Conservation (phyloP, 1,284 basidiomycete species). For the Puccinia hordei region DNA sequence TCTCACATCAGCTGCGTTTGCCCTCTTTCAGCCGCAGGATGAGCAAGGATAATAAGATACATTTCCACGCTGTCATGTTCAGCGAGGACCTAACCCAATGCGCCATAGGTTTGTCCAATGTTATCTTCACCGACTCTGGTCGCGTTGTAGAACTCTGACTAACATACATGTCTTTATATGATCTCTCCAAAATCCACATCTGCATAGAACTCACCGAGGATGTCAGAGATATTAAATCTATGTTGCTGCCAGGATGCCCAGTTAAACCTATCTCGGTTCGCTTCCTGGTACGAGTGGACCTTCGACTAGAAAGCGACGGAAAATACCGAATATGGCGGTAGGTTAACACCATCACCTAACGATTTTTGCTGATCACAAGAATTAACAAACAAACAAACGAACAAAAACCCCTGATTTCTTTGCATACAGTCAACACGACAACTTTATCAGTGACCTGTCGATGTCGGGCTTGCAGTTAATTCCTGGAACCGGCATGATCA, state of each 20-base stretch:
- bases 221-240: neutral
- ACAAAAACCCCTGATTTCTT: no score
- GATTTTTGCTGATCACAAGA: neutral
- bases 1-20: neutral
- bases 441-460: neutral
- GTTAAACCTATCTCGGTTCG: neutral
- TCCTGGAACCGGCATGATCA: neutral
- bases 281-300: constrained; percentile 23
- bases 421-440: constrained; percentile 33
- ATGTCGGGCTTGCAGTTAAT: constrained; percentile 14
- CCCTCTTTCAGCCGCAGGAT: constrained; percentile 2
- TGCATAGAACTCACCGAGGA: neutral
- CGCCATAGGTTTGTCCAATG: neutral
- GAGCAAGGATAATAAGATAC: constrained; percentile 24
- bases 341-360: neutral
- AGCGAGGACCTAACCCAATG: constrained; percentile 37
- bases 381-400: neutral
- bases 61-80: constrained; percentile 48
- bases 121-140: neutral
- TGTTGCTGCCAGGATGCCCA: neutral
- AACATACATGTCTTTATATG: neutral
- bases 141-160: neutral
- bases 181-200: no score
- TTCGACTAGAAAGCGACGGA: constrained; percentile 14
- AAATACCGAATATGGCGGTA: constrained; percentile 37